These are phyloP conservation scores for Flammula alnicola DNA, from an alignment of 1,284 basidiomycete genomes.

Conservation along the genomic window DNA sequence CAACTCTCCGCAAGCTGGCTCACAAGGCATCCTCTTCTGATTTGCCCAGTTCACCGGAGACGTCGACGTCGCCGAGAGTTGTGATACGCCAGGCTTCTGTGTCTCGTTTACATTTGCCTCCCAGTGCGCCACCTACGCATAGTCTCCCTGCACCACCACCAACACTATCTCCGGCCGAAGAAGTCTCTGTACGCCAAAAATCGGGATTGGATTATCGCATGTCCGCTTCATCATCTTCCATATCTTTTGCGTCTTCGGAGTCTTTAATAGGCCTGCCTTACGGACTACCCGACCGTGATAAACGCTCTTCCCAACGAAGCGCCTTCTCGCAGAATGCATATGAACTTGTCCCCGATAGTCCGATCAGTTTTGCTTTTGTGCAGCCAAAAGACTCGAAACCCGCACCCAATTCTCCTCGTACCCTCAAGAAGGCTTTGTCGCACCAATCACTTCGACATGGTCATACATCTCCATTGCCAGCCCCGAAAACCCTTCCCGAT, in stretches of 20 bases:
- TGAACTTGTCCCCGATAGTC: slow-evolving; percentile 20
- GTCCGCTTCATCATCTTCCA: slow-evolving; percentile 43
- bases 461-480: slow-evolving; percentile 23
- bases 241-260: slow-evolving; percentile 48
- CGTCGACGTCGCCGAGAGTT: slow-evolving; percentile 32
- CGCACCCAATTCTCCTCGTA: slow-evolving; percentile 36
- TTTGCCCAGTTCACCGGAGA: slow-evolving; percentile 11
- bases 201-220: slow-evolving; percentile 21
- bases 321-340: slow-evolving; percentile 20
- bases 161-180: neutral
- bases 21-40: slow-evolving; percentile 19
- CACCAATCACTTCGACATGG: slow-evolving; percentile 54
- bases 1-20: slow-evolving; percentile 14
- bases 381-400: slow-evolving; percentile 21
- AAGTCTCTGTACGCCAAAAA: slow-evolving; percentile 15
- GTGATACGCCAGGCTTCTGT: slow-evolving; percentile 45
- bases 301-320: slow-evolving; percentile 26
- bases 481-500: slow-evolving; percentile 27
- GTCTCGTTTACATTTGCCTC: slow-evolving; percentile 45
- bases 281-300: slow-evolving; percentile 29
- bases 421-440: slow-evolving; percentile 60
- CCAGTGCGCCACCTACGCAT: slow-evolving; percentile 50
- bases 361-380: slow-evolving; percentile 17
- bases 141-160: slow-evolving; percentile 45
- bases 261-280: slow-evolving; percentile 34